Conservation (phyloP, 2,329 filamentous ascomycete species). For the Allantophomopsis cytisporea region DNA sequence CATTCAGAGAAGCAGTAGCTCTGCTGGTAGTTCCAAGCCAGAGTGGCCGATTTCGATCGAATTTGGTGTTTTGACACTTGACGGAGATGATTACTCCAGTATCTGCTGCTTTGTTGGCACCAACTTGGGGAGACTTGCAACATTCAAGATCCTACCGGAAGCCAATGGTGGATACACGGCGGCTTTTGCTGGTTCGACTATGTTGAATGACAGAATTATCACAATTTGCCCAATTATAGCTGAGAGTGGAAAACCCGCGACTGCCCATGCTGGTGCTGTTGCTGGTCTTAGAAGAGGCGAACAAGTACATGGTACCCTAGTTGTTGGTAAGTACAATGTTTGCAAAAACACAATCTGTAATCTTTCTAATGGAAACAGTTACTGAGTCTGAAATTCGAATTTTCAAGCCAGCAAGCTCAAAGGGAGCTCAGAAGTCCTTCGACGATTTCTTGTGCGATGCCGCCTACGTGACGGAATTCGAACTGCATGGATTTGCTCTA, state of each 20-base stretch:
- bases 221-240: constrained; percentile 68
- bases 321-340: constrained; percentile 44
- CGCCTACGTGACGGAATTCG: constrained; percentile 62
- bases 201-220: constrained; percentile 57
- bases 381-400: constrained; percentile 65
- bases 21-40: constrained; percentile 28
- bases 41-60: constrained; percentile 77
- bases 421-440: constrained; percentile 87
- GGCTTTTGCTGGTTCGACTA: constrained; percentile 53
- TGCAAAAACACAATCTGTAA: neutral
- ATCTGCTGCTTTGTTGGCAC: constrained; percentile 90
- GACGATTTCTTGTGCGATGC: constrained; percentile 71
- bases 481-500: constrained; percentile 64
- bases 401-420: constrained; percentile 71
- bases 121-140: constrained; percentile 67
- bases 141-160: constrained; percentile 79
- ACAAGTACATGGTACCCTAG: constrained; percentile 66
- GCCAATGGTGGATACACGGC: constrained; percentile 56
- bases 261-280: constrained; percentile 63
- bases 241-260: constrained; percentile 62
- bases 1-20: constrained; percentile 38
- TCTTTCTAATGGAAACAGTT: constrained; percentile 21
- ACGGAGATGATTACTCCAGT: constrained; percentile 90
- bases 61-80: constrained; percentile 86
- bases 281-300: constrained; percentile 62